Evolutionary conservation across 257 asterid species (phyloP).

Genomic region (Solanum sejunctum): DNA sequence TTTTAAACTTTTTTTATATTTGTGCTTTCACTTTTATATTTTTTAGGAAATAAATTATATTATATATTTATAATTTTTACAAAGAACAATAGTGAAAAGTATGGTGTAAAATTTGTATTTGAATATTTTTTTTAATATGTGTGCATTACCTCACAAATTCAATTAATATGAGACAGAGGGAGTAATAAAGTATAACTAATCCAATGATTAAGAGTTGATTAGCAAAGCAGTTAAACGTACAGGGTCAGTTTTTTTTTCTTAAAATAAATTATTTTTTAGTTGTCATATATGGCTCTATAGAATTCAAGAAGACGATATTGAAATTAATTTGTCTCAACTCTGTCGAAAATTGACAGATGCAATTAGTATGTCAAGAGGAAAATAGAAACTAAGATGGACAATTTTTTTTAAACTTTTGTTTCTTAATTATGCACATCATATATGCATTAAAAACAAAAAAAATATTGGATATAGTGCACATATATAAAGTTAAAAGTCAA

Average conservation of each 20-base stretch:
- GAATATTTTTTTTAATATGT: too few relatives aligned
- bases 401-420: background rate
- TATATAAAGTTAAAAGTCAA: background rate
- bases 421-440: background rate
- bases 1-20: too few relatives aligned
- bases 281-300: background rate
- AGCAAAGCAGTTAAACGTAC: background rate
- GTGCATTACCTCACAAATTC: too few relatives aligned
- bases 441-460: background rate
- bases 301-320: background rate
- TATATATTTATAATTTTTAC: too few relatives aligned
- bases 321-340: background rate
- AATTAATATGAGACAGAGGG: too few relatives aligned
- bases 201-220: background rate
- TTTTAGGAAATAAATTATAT: too few relatives aligned
- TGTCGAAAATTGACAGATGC: background rate
- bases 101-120: too few relatives aligned
- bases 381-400: background rate
- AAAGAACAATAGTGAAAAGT: too few relatives aligned
- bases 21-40: too few relatives aligned
- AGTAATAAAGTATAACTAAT: background rate
- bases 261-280: too few relatives aligned
- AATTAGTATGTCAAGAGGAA: background rate
- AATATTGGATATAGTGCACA: background rate
- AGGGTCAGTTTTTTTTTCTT: background rate